Conservation (phyloP, 1,139 yeast species). For the Kurtzmaniella quercitrusa region DNA sequence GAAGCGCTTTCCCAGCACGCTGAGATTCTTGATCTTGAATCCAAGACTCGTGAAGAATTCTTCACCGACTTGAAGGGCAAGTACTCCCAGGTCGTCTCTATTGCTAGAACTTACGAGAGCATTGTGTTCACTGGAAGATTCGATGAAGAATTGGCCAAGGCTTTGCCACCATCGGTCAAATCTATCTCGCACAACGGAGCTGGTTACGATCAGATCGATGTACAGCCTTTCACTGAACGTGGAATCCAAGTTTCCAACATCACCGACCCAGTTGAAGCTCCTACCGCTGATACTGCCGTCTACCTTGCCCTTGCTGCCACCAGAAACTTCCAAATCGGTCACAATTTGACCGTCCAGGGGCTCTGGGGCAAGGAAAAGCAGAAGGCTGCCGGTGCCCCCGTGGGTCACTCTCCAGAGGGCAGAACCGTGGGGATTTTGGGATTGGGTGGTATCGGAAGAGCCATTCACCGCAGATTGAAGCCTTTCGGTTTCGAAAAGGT, state of each 20-base stretch:
- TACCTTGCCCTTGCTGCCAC: constrained; percentile 61
- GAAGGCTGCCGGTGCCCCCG: constrained; percentile 22
- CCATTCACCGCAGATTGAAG: constrained; percentile 54
- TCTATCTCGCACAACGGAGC: constrained; percentile 83
- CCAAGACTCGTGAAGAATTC: constrained; percentile 46
- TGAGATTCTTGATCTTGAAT: constrained; percentile 46
- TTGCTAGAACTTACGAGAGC: constrained; percentile 51
- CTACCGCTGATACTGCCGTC: constrained; percentile 81
- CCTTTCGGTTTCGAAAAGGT: constrained; percentile 64
- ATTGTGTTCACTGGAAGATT: constrained; percentile 60
- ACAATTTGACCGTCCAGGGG: constrained; percentile 48
- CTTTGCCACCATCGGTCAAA: constrained; percentile 59
- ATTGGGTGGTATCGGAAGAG: constrained; percentile 75
- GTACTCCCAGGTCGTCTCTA: constrained; percentile 43
- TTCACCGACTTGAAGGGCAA: constrained; percentile 45
- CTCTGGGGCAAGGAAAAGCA: constrained; percentile 44
- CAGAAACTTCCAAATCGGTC: constrained; percentile 54
- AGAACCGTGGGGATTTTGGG: constrained; percentile 66
- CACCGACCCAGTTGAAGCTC: constrained; percentile 67
- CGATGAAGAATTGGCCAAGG: constrained; percentile 62
- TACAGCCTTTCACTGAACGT: constrained; percentile 41
- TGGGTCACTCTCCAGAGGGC: constrained; percentile 52
- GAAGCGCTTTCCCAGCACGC: constrained; percentile 40
- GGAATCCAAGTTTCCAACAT: constrained; percentile 70
- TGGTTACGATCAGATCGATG: constrained; percentile 84